Evolutionary conservation across 306 rosid genomes (phyloP).

Genomic region (Trichosanthes truncata): DNA sequence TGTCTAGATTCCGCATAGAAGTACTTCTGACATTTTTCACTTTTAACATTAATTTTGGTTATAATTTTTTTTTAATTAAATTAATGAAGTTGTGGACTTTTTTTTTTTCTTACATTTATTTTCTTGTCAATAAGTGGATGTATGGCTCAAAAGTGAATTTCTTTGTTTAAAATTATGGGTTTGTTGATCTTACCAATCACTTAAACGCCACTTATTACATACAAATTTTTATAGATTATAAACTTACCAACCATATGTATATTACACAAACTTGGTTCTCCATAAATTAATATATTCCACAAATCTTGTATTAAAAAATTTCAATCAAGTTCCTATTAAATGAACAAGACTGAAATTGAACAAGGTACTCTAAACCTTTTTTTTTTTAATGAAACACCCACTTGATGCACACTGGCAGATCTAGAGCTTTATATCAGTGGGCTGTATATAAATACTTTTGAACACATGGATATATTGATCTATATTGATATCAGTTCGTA

Average conservation of each 20-base stretch:
- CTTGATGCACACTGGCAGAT: no score
- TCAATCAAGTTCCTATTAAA: neutral
- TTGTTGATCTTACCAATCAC: neutral
- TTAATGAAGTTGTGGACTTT: neutral
- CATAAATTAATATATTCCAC: no score
- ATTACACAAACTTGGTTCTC: no score
- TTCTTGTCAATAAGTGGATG: neutral
- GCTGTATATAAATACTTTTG: no score
- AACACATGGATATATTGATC: no score
- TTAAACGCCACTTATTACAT: neutral
- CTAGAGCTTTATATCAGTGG: no score
- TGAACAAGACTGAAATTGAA: no score
- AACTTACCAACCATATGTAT: no score
- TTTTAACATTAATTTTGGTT: neutral
- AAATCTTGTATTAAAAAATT: no score
- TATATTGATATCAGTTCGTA: no score
- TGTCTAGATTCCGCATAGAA: neutral
- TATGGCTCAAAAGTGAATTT: neutral
- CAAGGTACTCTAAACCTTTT: no score
- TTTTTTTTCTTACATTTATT: neutral
- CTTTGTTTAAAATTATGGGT: neutral
- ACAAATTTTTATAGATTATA: neutral
- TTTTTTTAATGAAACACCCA: no score
- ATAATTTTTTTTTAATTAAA: neutral
- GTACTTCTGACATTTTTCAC: neutral